Evolutionary conservation across 2,329 filamentous ascomycete species (phyloP), one percentile per base, ranked within the genome.

Genomic region (Alternaria burnsii): DNA sequence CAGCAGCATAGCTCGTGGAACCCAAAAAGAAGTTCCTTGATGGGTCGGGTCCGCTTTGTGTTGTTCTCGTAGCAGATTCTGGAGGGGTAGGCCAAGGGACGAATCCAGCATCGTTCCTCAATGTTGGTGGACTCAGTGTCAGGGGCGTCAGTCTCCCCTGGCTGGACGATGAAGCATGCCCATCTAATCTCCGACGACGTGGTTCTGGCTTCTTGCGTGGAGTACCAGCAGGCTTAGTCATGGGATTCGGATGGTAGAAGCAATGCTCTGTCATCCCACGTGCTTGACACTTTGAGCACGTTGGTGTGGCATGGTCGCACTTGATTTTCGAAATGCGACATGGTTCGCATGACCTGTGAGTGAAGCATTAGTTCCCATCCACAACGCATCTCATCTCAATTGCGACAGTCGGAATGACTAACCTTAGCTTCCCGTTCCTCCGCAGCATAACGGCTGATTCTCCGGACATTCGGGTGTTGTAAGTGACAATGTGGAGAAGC

Each of bases 361-460:
- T 48, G 44, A 18, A 20, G 4, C 38, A 58, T 75, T 42, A 76
- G 67, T 52, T 53, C 63, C 38, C 22, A 26, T 52, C 48, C 18
- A 40, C n/a, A 40, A 40, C 9, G 38, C 38, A 40, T 20, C 28
- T 32, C 38, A 40, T 20, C 30, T 22, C 46, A 30, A 36, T 24
- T 48, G 18, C 22, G 30, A 24, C 40, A 30, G n/a, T 52, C 47
- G 47, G 41, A 52, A 40, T 55, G 20, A 69, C 72, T 44, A 47
- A 75, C 74, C 74, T 75, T 16, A 68, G 74, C 67, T 77, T 78
- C 41, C 75, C 75, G 52, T 78, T 78, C 57, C 75, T 72, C 52
- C 75, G 73, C 30, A 78, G 60, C 75, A 76, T 76, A 24, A 54
- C 58, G 48, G 38, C 14, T 12, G 40, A 40, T 43, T 36, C 55